Base-by-base conservation (phyloP, 345 rosid genomes). In the Moringa oleifera region DNA sequence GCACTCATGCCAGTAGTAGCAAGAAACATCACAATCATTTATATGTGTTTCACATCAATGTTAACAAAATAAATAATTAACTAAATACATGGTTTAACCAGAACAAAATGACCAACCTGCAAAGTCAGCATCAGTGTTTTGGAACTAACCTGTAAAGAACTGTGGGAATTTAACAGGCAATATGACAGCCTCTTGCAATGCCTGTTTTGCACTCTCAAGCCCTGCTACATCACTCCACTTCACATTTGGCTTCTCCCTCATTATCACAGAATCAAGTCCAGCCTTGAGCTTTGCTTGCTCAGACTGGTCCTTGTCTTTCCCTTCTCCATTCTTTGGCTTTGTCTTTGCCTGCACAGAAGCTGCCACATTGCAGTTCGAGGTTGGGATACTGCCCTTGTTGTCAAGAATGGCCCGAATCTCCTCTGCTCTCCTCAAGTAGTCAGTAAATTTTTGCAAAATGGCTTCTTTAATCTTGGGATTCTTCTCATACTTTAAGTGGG, bases 171-270 rank as follows among this genome's bases (percentile, higher is more conserved):
- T 88, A 37, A 88, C 95, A 2, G 95, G 95, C 70, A 88, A 80
- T 37, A 88, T 88, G 9, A 88, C 95, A n/a, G 95, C 95, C 80
- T 88, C 95, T 74, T 88, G 91, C 58, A 88, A 63, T 4, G 91
- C 77, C 72, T 85, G 91, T 68, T 88, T 88, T 22, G 95, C 95
- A 50, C 91, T 85, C 70, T 88, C 95, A n/a, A 88, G 79, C 7
- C 91, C 95, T 16, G 95, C 95, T 64, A 88, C 91, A 63, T 88
- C 95, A 53, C 70, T 83, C 95, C 95, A 88, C 75, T 83, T 83
- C 25, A 85, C 76, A 22, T 88, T 80, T 20, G 95, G 95, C 62
- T 88, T 88, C 77, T 85, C 95, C 77, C 91, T 79, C 19, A 88
- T 68, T 59, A 88, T 88, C 10, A 87, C 95, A 0, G 91, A 88